Conservation (phyloP, 257 asterid species). For the Solanum paucissectum region DNA sequence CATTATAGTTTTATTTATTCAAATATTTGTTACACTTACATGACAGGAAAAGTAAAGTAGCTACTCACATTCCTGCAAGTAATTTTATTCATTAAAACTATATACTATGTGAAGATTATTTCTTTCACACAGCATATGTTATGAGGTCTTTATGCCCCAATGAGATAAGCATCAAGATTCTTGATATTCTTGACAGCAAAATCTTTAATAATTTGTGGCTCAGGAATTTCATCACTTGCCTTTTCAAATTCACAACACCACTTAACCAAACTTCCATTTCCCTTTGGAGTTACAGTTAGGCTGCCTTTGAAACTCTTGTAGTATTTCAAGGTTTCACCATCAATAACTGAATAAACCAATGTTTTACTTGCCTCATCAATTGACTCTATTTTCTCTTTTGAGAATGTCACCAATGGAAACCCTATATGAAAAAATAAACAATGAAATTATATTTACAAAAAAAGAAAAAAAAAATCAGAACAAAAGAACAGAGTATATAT, state of each 20-base stretch:
- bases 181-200: constrained; percentile 57
- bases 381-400: constrained; percentile 63
- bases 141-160: not conserved
- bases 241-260: constrained; percentile 63
- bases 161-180: constrained; percentile 60
- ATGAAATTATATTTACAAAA: not conserved
- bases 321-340: constrained; percentile 53
- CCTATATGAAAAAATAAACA: constrained; percentile 15
- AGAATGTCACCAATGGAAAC: constrained; percentile 16
- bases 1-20: not conserved
- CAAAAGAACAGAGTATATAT: too few species aligned
- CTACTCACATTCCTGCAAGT: not conserved
- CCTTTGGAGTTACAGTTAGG: constrained; percentile 28
- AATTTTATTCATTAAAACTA: constrained; percentile 5
- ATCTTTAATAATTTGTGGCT: constrained; percentile 54
- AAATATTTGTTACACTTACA: not conserved
- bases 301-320: constrained; percentile 53
- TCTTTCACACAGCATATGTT: not conserved
- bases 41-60: not conserved
- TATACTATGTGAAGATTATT: not conserved
- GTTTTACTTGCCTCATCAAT: constrained; percentile 51
- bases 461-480: too few species aligned
- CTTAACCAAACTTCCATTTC: constrained; percentile 43
- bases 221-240: constrained; percentile 49
- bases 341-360: constrained; percentile 37